These are phyloP conservation scores for Lepidium didymum DNA, from an alignment of 345 rosid species.

Conservation along the genomic window DNA sequence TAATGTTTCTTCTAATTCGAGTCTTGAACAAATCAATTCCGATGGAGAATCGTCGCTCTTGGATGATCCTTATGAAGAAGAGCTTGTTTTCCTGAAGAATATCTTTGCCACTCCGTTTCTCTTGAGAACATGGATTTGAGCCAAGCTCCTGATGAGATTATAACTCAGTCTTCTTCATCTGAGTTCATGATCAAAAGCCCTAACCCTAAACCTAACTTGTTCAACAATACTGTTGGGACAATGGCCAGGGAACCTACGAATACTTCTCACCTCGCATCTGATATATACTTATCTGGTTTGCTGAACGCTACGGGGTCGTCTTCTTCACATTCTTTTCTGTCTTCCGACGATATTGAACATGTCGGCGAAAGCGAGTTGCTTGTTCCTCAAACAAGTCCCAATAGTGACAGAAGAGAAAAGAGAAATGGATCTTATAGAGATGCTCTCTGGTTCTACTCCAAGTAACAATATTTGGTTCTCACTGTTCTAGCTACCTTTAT, in stretches of 20 bases:
- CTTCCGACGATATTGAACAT: not conserved
- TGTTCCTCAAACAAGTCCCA: constrained; percentile 19
- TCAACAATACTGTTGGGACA: not conserved
- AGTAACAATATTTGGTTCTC: constrained; percentile 20
- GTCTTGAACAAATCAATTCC: constrained; percentile 13
- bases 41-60: constrained; percentile 31
- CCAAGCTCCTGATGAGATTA: not conserved
- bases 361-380: constrained; percentile 5
- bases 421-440: constrained; percentile 94
- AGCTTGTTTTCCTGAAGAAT: constrained; percentile 56
- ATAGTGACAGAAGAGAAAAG: constrained; percentile 43
- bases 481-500: constrained; percentile 11
- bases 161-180: constrained; percentile 11
- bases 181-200: constrained; percentile 17
- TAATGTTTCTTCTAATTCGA: not conserved
- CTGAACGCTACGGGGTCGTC: constrained; percentile 41
- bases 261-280: constrained; percentile 42
- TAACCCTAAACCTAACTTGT: constrained; percentile 12
- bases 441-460: constrained; percentile 50
- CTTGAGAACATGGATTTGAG: constrained; percentile 7
- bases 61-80: constrained; percentile 58
- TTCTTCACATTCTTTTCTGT: not conserved
- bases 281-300: constrained; percentile 48
- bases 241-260: not conserved
- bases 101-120: constrained; percentile 34